Base-by-base conservation (phyloP, 2,329 filamentous ascomycete genomes). In the Coleophoma crateriformis region DNA sequence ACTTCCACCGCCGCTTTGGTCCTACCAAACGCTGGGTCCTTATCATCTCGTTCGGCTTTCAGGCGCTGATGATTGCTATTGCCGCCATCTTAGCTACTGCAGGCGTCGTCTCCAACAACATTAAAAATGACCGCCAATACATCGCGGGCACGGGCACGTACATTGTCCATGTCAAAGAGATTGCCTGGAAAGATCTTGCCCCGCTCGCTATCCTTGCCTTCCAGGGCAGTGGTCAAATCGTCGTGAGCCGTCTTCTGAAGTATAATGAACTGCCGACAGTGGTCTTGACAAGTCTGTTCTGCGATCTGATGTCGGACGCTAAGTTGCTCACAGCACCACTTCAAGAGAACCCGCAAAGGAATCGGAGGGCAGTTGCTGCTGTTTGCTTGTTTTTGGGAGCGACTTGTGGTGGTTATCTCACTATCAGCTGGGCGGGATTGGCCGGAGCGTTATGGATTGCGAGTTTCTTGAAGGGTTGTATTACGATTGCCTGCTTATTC, bases 231-330 rank as follows among this genome's bases (percentile, higher is more conserved):
- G 88, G 86, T 0, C 87, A 91, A 64, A 85, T 86, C 0, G 83
- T 90, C 13, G 78, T 79, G 0, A 88, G 84, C 60, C 71, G 87
- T 4, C 84, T 84, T 0, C 67, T 91, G 52, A 77, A 82, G 62
- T 85, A 81, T 63, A 82, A 81, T 50, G 79, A 80, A 1, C 68
- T 90, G 32, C 90, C 86, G 0, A 88, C 84, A 55, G 86, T 90
- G 10, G 87, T 90, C 4, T 67, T 92, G 49, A 91, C 87, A 1
- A 89, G 85, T 61, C 82, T 88, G 55, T 91, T 90, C 70, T 90
- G 85, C 62, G 87, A 91, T 62, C 61, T 91, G n/a, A 89, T 89
- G 60, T 85, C 83, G 1, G 85, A 89, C 55, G 66, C 71, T 7
- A 68, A 72, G 17, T 54, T 81, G 20, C 67, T 78, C 17, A 61